phyloP scores from a whole-genome alignment of 441 rosid genomes.

The Croton laevigatus region DNA sequence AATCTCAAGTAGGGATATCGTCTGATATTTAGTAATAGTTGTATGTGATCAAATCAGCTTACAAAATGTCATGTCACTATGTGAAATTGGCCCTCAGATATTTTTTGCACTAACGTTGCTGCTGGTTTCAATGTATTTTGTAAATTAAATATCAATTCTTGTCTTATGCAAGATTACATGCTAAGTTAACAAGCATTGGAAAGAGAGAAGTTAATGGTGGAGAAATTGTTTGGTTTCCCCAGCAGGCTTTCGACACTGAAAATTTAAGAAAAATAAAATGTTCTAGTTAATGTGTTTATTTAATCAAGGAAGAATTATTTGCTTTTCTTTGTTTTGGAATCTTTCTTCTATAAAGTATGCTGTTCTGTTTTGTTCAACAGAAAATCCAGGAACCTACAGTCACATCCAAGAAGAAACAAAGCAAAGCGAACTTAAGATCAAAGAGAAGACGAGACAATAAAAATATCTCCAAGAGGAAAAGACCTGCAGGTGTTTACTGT shows the following conservation, averaged over 20 bases:
- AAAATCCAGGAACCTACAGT: conserved; percentile 19
- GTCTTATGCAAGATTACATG: background rate
- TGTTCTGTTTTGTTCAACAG: conserved; percentile 25
- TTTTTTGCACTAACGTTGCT: background rate
- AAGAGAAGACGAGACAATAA: conserved; percentile 11
- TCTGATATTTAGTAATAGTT: background rate
- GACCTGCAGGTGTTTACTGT: conserved; percentile 49
- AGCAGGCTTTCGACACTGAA: background rate
- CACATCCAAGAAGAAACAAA: conserved; percentile 13
- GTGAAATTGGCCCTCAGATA: background rate
- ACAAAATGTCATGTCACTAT: background rate
- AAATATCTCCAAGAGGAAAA: conserved; percentile 36
- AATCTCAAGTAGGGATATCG: background rate
- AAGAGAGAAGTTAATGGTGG: background rate
- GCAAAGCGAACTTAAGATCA: conserved; percentile 17
- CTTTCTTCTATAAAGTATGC: background rate
- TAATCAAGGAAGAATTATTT: background rate
- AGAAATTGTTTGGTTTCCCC: background rate
- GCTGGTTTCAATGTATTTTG: background rate
- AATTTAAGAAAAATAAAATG: too few species aligned
- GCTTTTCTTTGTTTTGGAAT: background rate
- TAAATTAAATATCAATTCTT: background rate
- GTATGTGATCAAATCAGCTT: background rate
- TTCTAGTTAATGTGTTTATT: background rate
- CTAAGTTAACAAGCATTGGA: background rate